Base-by-base conservation (phyloP, 2,329 filamentous ascomycete genomes). In the Apiospora saccharicola region DNA sequence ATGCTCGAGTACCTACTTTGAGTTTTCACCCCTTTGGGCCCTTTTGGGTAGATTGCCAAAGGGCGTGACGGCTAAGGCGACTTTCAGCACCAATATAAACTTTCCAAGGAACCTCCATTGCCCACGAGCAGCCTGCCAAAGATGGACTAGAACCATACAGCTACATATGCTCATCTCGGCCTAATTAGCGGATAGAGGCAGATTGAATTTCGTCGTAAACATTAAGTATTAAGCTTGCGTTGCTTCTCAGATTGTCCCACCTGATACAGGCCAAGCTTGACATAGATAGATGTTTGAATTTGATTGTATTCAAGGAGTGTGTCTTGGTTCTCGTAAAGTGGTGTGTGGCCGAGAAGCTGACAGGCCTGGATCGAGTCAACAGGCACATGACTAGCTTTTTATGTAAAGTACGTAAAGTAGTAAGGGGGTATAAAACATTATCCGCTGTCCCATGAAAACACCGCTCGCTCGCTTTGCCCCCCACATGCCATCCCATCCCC, bases 241-340 rank as follows among this genome's bases (percentile, higher is more conserved):
- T 51, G n/a, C 5, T 13, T 1, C 19, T 41, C 34, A 64, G 1
- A 41, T 64, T 24, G 34, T n/a, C 14, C 34, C 30, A 64, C 57
- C 57, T 64, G 57, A 64, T 34, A 64, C 34, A 64, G 57, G 8
- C 34, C 34, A 64, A 64, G 57, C 3, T 19, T 10, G 30, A n/a
- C 12, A 30, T 53, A 22, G 16, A 14, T 22, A 30, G n/a, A n/a
- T 53, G 8, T 64, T 64, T 64, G 57, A 64, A 64, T 61, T 34
- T 37, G 57, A 51, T 64, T 41, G 57, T n/a, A 64, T 64, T 64
- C 57, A 64, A 64, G 57, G 57, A 64, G 57, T 64, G 57, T 61
- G 30, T 64, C 53, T 37, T 34, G 37, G 53, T 37, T 61, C 30
- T 30, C 30, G 53, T 30, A 22, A 34, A 41, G 57, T 22, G 57